Percentiles rank a stretch among this genome's conserved stretches.
Conservation (phyloP, 163 green algal species). For the Volvox carteri region DNA sequence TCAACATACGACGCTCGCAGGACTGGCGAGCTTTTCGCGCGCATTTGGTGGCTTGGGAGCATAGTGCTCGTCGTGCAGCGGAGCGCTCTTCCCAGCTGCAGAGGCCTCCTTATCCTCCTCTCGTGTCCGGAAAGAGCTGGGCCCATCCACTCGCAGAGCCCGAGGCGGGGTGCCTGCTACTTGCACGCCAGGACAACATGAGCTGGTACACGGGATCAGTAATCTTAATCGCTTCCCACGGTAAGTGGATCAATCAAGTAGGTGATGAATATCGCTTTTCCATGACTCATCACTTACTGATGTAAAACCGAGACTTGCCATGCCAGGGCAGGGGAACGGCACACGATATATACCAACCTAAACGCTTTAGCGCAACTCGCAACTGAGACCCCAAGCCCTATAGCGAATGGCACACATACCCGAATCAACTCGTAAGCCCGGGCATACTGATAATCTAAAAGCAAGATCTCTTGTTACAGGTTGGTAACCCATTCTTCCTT, state of each 20-base stretch:
- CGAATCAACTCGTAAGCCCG: no score
- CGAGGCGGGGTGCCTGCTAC: constrained; percentile 67
- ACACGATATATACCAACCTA: no score
- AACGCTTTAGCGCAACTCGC: no score
- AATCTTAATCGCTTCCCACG: constrained; percentile 64
- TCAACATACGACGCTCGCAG: constrained; percentile 2
- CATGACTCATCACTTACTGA: no score
- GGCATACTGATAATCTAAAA: no score
- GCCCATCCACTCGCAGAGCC: constrained; percentile 47
- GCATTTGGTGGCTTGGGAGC: constrained; percentile 58
- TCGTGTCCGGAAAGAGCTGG: constrained; percentile 36
- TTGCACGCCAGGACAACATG: constrained; percentile 54
- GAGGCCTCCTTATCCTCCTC: background rate
- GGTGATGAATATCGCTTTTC: background rate
- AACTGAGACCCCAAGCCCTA: no score
- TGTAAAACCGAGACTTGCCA: no score
- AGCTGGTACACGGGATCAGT: constrained; percentile 61
- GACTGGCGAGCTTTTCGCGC: constrained; percentile 64
- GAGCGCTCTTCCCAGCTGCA: background rate
- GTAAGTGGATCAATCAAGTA: constrained; percentile 11
- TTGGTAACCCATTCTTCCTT: no score
- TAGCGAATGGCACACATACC: no score
- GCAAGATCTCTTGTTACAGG: no score
- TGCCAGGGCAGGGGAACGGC: no score
- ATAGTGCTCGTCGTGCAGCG: background rate